phyloP scores from a whole-genome alignment of 139 green algal genomes.

The Ettlia oleoabundans region DNA sequence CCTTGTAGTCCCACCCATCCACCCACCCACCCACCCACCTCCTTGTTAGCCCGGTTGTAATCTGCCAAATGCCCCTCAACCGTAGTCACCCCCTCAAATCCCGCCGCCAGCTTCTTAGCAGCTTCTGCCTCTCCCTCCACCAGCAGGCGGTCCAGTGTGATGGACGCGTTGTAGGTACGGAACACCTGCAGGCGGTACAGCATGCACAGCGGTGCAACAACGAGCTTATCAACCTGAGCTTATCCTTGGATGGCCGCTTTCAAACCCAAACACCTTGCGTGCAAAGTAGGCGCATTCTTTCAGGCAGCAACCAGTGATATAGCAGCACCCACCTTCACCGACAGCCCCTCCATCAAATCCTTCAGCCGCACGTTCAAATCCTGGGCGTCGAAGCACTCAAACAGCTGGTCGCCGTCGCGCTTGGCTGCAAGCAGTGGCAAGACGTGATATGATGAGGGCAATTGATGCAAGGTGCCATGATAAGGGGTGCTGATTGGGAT shows the following conservation, averaged over 20 bases:
- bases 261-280: too few species aligned
- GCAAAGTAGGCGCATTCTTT: background rate
- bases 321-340: constrained; percentile 81
- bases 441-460: too few species aligned
- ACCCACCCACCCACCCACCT: constrained; percentile 58
- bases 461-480: too few species aligned
- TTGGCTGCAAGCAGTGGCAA: too few species aligned
- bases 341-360: constrained; percentile 94
- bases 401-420: constrained; percentile 84
- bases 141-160: constrained; percentile 91
- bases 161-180: constrained; percentile 98
- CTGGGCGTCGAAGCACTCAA: constrained; percentile 91
- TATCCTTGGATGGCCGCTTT: too few species aligned
- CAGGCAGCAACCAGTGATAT: background rate
- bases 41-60: constrained; percentile 98
- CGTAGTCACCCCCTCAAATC: constrained; percentile 28
- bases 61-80: constrained; percentile 68
- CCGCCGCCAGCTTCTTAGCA: too few species aligned
- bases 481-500: too few species aligned
- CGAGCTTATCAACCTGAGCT: background rate
- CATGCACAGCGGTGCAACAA: background rate
- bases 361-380: constrained; percentile 97
- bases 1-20: background rate
- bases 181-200: constrained; percentile 78
- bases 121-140: too few species aligned